Evolutionary conservation across 306 rosid species (phyloP).

Genomic region (Macrotyloma uniflorum): DNA sequence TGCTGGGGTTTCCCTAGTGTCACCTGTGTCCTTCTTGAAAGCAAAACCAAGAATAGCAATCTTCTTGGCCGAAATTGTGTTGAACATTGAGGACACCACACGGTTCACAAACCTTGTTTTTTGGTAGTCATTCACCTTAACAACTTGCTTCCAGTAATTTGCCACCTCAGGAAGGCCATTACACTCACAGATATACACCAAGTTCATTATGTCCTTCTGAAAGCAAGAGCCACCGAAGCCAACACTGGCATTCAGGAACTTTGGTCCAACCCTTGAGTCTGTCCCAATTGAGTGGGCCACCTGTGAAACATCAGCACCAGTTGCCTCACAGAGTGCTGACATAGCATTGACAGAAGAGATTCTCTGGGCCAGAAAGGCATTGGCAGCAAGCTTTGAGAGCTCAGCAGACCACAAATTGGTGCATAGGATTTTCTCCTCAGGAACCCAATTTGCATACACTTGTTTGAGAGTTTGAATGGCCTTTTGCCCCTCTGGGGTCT

Average conservation of each 20-base stretch:
- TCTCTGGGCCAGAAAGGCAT: constrained; percentile 89
- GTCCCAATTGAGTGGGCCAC: constrained; percentile 80
- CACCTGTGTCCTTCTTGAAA: constrained; percentile 89
- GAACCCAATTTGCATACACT: constrained; percentile 88
- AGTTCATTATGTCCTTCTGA: constrained; percentile 85
- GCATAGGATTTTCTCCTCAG: constrained; percentile 65
- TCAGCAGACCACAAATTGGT: constrained; percentile 92
- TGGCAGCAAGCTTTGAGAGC: constrained; percentile 92
- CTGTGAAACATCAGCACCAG: constrained; percentile 80
- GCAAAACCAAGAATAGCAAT: constrained; percentile 82
- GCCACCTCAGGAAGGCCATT: constrained; percentile 91
- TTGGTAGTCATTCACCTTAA: constrained; percentile 86
- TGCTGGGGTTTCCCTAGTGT: constrained; percentile 86
- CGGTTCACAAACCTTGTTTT: constrained; percentile 76
- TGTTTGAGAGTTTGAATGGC: constrained; percentile 57
- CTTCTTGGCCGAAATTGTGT: constrained; percentile 72
- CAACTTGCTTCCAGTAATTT: constrained; percentile 84
- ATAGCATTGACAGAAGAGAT: constrained; percentile 92
- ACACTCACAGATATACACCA: constrained; percentile 88
- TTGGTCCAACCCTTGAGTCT: constrained; percentile 82
- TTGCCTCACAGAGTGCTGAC: constrained; percentile 90
- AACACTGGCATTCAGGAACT: constrained; percentile 80
- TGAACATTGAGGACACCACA: constrained; percentile 82
- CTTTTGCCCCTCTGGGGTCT: constrained; percentile 72
- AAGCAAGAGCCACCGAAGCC: constrained; percentile 96